Base-by-base conservation (phyloP, 345 rosid genomes). In the Eucalyptus erythrocorys region DNA sequence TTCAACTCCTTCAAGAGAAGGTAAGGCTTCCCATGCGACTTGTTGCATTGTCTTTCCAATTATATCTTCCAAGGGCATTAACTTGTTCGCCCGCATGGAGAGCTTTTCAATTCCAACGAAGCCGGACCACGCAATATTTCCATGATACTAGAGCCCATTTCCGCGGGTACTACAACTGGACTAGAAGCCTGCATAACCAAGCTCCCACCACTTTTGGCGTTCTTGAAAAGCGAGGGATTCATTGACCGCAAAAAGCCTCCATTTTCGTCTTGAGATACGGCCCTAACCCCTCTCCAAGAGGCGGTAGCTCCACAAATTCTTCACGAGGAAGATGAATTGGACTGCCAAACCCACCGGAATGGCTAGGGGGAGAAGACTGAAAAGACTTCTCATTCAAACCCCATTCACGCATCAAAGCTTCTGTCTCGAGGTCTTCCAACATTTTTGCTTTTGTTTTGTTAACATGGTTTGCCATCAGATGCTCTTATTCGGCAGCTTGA, bases 131-230 rank as follows among this genome's bases (percentile, higher is more conserved):
- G 95, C 86, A 96, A 94, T 89, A 95, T 92, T 61, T 93, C 98
- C 93, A 92, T 93, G 88, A 96, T 91, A 89, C 94, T 94, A 87
- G 96, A 95, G 87, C 99, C 99, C 99, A 97, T 96, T 92, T 95
- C 98, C 30, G 98, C 99, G 30, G 99, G 99, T 81, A 97, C 96
- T 87, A 97, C 99, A 88, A 97, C 97, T 7, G 99, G 99, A 92
- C 92, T 94, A 53, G 99, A 97, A 90, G 94, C 98, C 91, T 97
- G 99, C 99, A 97, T 97, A 91, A 97, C 90, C 94, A 96, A 92
- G 93, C 90, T 95, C 87, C 99, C 98, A 34, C 95, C 92, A 48
- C 90, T 92, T 93, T 97, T 95, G 14, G 96, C 92, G 79, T 93
- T 94, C 48, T 84, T 92, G 90, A 96, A 97, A 81, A 96, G 92